Evolutionary conservation across 208 protist species (phyloP).

Genomic region (Porcisia deanei): DNA sequence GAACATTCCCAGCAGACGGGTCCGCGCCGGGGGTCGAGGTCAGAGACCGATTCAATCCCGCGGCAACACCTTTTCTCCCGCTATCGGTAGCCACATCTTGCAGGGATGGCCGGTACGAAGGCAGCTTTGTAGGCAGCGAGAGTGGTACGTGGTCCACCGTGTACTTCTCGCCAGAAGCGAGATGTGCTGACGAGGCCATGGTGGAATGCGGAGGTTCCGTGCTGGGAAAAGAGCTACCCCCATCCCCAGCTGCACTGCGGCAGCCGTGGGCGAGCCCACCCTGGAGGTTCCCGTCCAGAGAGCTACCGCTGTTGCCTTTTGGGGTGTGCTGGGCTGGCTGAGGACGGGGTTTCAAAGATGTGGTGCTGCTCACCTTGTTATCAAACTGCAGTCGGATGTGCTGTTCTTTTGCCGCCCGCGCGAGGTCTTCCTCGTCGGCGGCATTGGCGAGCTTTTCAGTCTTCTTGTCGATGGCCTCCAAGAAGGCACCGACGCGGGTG

Average conservation of each 20-base stretch:
- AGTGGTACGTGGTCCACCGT: neutral
- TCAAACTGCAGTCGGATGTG: neutral
- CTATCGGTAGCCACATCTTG: neutral
- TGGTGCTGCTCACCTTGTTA: neutral
- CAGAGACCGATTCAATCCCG: neutral
- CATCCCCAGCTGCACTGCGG: neutral
- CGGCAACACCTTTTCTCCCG: neutral
- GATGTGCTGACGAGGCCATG: constrained; percentile 5
- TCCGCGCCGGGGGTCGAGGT: neutral
- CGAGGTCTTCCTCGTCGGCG: constrained; percentile 21
- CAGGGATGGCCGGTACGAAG: constrained; percentile 12
- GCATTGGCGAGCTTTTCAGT: constrained; percentile 30
- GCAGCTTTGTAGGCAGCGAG: constrained; percentile 27
- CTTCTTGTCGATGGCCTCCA: constrained; percentile 54
- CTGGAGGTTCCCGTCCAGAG: neutral
- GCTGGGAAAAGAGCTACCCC: neutral
- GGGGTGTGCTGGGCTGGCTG: neutral
- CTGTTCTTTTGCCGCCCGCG: constrained; percentile 8
- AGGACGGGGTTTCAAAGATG: neutral
- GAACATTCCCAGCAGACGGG: neutral
- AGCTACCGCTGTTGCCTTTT: neutral
- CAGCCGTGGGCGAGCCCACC: neutral
- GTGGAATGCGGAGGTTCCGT: neutral
- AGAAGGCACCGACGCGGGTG: constrained; percentile 27
- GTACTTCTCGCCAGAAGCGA: constrained; percentile 2